Percentiles rank a stretch among this genome's conserved stretches.
Conservation (phyloP, 257 asterid genomes). For the Buddleja alternifolia region DNA sequence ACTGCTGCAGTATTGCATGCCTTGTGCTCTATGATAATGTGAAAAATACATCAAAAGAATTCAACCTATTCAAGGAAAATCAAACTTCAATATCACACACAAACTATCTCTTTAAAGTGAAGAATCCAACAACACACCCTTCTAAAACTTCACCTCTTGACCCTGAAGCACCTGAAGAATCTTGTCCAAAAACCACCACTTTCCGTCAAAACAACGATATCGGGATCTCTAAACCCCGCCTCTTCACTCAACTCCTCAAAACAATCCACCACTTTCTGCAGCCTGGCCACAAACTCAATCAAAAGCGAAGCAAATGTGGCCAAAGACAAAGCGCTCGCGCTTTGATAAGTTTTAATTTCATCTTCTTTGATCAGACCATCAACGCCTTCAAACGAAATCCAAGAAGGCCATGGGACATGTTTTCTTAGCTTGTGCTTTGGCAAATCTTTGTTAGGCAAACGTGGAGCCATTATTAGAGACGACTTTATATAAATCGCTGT, state of each 20-base stretch:
- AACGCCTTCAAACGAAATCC: conserved; percentile 30
- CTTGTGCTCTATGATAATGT: no score
- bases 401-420: conserved; percentile 53
- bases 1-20: no score
- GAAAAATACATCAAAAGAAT: no score
- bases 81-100: background rate
- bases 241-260: conserved; percentile 67
- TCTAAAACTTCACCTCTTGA: conserved; percentile 11
- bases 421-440: conserved; percentile 38
- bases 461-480: conserved; percentile 25
- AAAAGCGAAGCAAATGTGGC: conserved; percentile 78
- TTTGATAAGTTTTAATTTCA: conserved; percentile 62
- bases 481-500: conserved; percentile 42
- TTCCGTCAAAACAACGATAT: conserved; percentile 25
- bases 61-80: background rate
- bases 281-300: conserved; percentile 81
- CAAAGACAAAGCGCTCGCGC: conserved; percentile 76
- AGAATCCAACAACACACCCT: background rate
- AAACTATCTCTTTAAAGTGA: background rate
- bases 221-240: conserved; percentile 61
- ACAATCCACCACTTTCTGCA: conserved; percentile 71
- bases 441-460: conserved; percentile 21
- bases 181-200: conserved; percentile 45
- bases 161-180: conserved; percentile 33
- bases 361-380: conserved; percentile 40